phyloP scores from a whole-genome alignment of 148 eudicot species.

The Rheum nobile region DNA sequence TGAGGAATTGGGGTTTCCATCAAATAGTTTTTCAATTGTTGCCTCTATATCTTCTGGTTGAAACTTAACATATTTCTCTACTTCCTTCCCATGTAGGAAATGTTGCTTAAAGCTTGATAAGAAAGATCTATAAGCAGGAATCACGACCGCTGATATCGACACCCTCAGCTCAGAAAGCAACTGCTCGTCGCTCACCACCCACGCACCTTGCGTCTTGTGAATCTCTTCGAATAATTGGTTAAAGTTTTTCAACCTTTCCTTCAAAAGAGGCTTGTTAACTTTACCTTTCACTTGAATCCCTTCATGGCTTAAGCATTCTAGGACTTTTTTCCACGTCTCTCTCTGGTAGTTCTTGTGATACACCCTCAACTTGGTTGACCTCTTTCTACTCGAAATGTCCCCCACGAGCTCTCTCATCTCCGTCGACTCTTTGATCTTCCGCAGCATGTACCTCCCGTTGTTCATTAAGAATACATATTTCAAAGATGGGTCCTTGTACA shows the following conservation, averaged over 20 bases:
- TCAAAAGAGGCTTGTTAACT: background rate
- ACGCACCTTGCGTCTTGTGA: constrained; percentile 56
- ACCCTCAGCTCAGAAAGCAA: constrained; percentile 79
- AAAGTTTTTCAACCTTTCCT: constrained; percentile 25
- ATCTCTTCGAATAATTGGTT: constrained; percentile 63
- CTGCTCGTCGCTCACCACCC: constrained; percentile 90
- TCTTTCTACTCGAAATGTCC: constrained; percentile 37
- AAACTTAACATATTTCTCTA: constrained; percentile 73
- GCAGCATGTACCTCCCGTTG: constrained; percentile 66
- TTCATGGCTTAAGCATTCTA: background rate
- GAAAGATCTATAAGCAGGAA: constrained; percentile 86
- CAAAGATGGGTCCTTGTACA: constrained; percentile 53
- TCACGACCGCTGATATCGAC: constrained; percentile 61
- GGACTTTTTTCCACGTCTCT: constrained; percentile 6
- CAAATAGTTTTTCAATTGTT: constrained; percentile 60
- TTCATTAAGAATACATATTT: constrained; percentile 67
- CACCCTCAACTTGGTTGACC: constrained; percentile 51
- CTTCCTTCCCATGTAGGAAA: constrained; percentile 36
- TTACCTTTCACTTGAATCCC: background rate
- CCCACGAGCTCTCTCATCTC: constrained; percentile 58
- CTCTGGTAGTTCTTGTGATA: constrained; percentile 70
- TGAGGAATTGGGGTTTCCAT: constrained; percentile 50
- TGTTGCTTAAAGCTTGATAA: constrained; percentile 56
- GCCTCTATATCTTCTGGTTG: constrained; percentile 87
- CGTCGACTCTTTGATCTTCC: constrained; percentile 57